Base-by-base conservation (phyloP, 768 basidiomycete genomes). In the Leucogyrophana mollusca region DNA sequence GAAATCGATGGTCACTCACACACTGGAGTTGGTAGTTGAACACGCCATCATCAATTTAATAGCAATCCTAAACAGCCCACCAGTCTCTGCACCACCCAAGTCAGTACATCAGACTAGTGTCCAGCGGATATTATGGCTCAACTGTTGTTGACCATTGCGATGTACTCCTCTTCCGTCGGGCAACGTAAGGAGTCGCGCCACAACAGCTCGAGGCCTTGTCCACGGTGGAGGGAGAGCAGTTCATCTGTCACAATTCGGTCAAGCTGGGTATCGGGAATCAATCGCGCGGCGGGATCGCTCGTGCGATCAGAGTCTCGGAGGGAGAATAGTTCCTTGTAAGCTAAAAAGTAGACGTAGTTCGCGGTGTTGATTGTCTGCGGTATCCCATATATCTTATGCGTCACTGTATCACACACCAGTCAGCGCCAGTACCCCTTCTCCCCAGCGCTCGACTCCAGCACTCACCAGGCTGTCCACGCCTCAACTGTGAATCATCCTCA, bases 91-190 rank as follows among this genome's bases (percentile, higher is more conserved):
- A 3, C 35, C 27, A 22, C 25, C 23, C 14, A 33, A 11, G 17
- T 52, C 20, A 54, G 47, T 14, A 33, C 18, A 22, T 13, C 16
- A 34, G 61, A 49, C 49, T 87, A n/a, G n/a, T n/a, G n/a, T n/a
- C n/a, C n/a, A n/a, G n/a, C n/a, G n/a, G n/a, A 46, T 27, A 41
- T 30, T 3, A 40, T 60, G n/a, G 67, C 52, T 58, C 55, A 59
- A 95, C 95, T 99, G 58, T 94, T 90, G 64, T 94, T 92, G 24
- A 98, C 95, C 95, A 99, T 99, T 3, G 76, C 67, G 30, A 99
- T 76, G 58, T 98, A 99, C 57, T 99, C 90, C 50, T 93, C 87
- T 62, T 99, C 95, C 0, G 87, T 89, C 4, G 95, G 95, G 60
- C 95, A 97, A 34, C 77, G 82, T 16, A 98, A 66, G 4, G 85